Evolutionary conservation across 2,329 filamentous ascomycete species (phyloP), one percentile per base, ranked within the genome.

Genomic region (Orbilia quercus): DNA sequence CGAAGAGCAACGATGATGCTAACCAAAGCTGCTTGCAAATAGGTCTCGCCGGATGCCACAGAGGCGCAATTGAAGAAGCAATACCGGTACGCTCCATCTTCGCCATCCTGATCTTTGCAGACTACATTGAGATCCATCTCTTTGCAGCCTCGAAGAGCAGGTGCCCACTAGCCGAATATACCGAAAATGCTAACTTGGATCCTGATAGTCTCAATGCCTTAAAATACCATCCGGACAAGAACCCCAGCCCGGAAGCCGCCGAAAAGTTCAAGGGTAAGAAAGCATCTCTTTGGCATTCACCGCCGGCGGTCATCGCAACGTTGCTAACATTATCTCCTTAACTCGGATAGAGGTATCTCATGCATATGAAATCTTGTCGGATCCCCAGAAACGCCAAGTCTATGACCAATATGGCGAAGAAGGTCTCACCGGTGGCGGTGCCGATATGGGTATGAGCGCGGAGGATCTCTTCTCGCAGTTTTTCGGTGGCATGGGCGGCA

Each of bases 341-440:
- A 14, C 5, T 34, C 14, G 9, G 28, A 2, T 22, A 75, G 77
- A 78, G 42, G 60, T 78, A 42, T 76, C 76, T 23, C 77, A 78
- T 63, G 95, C 95, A 75, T 99, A 98, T 83, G 95, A 99, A 84
- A 86, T 96, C 77, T 89, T 99, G 16, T 95, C 91, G 78, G 95
- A 99, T 80, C 82, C 91, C 40, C 90, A 97, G 82, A 97, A 97
- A 86, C 91, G 95, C 80, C 83, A 88, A 78, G 81, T 98, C 75
- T 99, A 99, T 82, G 95, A 99, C 80, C 92, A 97, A 82, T 96
- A 96, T 89, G 95, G 95, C 77, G 93, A 99, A 84, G 92, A 96
- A 79, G 95, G 95, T 75, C 87, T 99, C 55, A 94, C 98, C 81
- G 93, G 93, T 77, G 93, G 91, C 79, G 91, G 85, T 62, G 90